Conservation (phyloP, 257 asterid genomes). For the Scutellaria barbata region DNA sequence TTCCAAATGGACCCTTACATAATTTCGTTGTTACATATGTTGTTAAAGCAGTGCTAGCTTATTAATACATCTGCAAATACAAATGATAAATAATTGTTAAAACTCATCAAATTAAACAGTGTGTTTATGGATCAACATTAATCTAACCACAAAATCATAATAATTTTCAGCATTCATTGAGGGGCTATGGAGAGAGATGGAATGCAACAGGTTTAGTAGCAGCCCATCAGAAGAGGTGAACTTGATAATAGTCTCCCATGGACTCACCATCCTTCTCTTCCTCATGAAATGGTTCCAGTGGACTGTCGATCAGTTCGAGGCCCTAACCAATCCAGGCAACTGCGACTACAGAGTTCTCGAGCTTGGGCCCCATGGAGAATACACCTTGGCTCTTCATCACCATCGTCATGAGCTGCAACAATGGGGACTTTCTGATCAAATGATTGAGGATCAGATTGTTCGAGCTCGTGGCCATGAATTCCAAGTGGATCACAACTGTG, state of each 20-base stretch:
- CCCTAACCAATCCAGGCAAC: slow-evolving; percentile 48
- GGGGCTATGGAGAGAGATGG: slow-evolving; percentile 67
- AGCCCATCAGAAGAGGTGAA: slow-evolving; percentile 40
- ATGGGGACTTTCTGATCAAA: slow-evolving; percentile 62
- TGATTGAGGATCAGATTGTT: slow-evolving; percentile 59
- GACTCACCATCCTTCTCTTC: slow-evolving; percentile 58
- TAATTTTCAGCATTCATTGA: slow-evolving; percentile 58
- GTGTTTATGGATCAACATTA: too few relatives aligned
- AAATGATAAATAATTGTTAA: too few relatives aligned
- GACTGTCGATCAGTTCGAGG: slow-evolving; percentile 68
- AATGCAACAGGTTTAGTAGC: slow-evolving; percentile 34
- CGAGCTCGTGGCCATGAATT: slow-evolving; percentile 38
- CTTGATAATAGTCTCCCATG: slow-evolving; percentile 64
- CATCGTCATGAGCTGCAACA: slow-evolving; percentile 38
- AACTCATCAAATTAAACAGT: too few relatives aligned
- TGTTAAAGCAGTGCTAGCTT: too few relatives aligned
- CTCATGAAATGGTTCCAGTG: slow-evolving; percentile 81
- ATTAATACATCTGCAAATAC: too few relatives aligned
- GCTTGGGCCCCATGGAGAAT: slow-evolving; percentile 56
- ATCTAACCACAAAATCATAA: too few relatives aligned
- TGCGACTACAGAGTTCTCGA: slow-evolving; percentile 56
- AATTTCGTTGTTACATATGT: too few relatives aligned
- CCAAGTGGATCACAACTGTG: neutral
- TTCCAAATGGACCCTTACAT: too few relatives aligned
- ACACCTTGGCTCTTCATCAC: slow-evolving; percentile 66